Percentiles rank a stretch among this genome's conserved stretches.
phyloP scores from a whole-genome alignment of 768 basidiomycete genomes.

The Xerocomellus intermedius region DNA sequence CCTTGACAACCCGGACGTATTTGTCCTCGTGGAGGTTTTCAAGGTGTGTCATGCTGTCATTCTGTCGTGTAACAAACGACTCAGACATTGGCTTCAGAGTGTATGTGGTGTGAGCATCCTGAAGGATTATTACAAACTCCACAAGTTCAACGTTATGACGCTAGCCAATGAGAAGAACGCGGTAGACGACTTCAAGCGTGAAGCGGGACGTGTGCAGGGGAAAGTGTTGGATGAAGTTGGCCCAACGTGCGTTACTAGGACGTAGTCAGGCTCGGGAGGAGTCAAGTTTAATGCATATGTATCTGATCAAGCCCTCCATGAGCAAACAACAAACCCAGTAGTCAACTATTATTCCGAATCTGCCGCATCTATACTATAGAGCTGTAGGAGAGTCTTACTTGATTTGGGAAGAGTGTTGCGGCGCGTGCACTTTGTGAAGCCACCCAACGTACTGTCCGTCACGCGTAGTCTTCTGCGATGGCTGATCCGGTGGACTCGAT shows the following conservation, averaged over 20 bases:
- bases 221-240: constrained; percentile 10
- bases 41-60: constrained; percentile 51
- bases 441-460: not conserved
- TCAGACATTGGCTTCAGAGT: constrained; percentile 43
- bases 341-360: no score
- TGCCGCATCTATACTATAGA: no score
- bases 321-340: not conserved
- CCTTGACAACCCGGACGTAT: constrained; percentile 64
- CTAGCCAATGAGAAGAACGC: constrained; percentile 54
- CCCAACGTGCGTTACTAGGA: not conserved
- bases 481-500: constrained; percentile 84
- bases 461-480: constrained; percentile 40
- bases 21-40: constrained; percentile 79
- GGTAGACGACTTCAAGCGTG: constrained; percentile 33
- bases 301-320: not conserved
- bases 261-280: not conserved
- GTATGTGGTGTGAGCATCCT: constrained; percentile 76
- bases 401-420: constrained; percentile 5
- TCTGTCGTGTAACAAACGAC: not conserved
- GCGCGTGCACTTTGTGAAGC: not conserved
- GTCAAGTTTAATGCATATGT: not conserved
- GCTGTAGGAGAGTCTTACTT: not conserved
- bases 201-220: constrained; percentile 33
- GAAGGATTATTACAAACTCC: constrained; percentile 63
- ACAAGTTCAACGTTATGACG: constrained; percentile 80